Base-by-base conservation (phyloP, 2,329 filamentous ascomycete species). In the Podosphaera aphanis region DNA sequence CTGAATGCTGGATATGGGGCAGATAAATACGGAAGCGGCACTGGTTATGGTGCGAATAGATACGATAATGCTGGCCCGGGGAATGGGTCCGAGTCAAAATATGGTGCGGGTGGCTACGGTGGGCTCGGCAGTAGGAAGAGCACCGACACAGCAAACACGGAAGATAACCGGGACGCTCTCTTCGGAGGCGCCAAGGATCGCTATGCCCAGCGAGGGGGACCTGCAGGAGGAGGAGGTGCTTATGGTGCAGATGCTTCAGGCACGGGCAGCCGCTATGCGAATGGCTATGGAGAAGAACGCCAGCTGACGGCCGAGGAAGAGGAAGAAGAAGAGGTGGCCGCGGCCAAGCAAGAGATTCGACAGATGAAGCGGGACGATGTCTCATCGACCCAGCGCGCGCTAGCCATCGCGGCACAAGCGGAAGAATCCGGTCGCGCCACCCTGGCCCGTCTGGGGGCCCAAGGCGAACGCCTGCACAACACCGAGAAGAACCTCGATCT, bases 401-500 rank as follows among this genome's bases (percentile, higher is more conserved):
- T 82, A 38, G 69, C 72, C 7, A 70, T 77, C 46, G 78, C 78
- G 23, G 70, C 76, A 42, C 71, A 81, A 61, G 73, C 76, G 8
- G 73, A 83, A 55, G 75, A 83, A 53, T 77, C 73, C 33, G 82
- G 80, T 40, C 71, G 77, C 20, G 71, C 74, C 44, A 86, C 81
- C 0, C 68, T 88, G 33, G 77, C 74, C 35, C 70, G 79, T 47
- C 71, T 93, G 11, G 81, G 78, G 45, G 74, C 71, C 13, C 85
- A 93, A 60, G 80, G 79, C 48, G 83, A 93, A 58, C 71, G 79
- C 15, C 70, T 93, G 46, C 74, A 86, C 59, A 83, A 86, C 57
- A 83, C 80, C 0, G 83, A 93, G 61, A 74, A 74, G 61, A 84
- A 88, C 55, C 69, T 94, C 47, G 83, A 93, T 55, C 67, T 83